phyloP scores from a whole-genome alignment of 352 stramenopile genomes.

The Phytophthora multivora region DNA sequence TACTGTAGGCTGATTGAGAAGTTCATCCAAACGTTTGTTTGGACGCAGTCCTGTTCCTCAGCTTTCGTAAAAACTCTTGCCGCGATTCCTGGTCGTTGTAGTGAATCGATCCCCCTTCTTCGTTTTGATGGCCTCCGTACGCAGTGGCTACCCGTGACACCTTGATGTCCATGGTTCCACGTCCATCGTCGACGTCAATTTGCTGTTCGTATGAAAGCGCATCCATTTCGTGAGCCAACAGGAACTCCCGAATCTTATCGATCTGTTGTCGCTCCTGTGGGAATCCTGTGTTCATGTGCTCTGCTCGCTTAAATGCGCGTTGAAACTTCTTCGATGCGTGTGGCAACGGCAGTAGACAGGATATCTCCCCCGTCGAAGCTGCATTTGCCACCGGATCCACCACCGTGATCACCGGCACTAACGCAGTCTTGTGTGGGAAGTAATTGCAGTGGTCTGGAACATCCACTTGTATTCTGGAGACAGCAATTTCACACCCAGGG shows the following conservation, averaged over 20 bases:
- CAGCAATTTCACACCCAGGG: constrained; percentile 41
- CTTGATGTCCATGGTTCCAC: background rate
- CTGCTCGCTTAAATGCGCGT: constrained; percentile 28
- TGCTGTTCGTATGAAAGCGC: constrained; percentile 12
- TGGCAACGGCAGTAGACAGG: constrained; percentile 5
- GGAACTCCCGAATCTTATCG: constrained; percentile 27
- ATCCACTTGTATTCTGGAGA: constrained; percentile 40
- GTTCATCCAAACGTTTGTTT: constrained; percentile 16
- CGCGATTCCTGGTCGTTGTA: constrained; percentile 32
- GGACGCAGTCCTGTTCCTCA: constrained; percentile 24
- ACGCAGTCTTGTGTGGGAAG: constrained; percentile 63
- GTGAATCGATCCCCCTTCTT: constrained; percentile 9
- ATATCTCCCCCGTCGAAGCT: background rate
- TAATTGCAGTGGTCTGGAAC: constrained; percentile 61
- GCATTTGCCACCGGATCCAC: constrained; percentile 30
- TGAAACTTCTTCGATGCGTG: constrained; percentile 26
- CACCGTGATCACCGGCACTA: constrained; percentile 69
- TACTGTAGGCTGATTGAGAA: background rate
- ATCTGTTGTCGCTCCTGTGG: constrained; percentile 15
- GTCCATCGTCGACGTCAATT: background rate
- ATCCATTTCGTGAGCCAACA: constrained; percentile 34
- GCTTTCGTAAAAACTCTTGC: constrained; percentile 24
- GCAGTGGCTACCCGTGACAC: too few relatives aligned
- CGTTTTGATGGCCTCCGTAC: background rate
- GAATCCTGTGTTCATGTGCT: constrained; percentile 7